Evolutionary conservation across 495 filamentous ascomycete species (phyloP), one percentile per base, ranked within the genome.

Genomic region (Penicillium odoratum): DNA sequence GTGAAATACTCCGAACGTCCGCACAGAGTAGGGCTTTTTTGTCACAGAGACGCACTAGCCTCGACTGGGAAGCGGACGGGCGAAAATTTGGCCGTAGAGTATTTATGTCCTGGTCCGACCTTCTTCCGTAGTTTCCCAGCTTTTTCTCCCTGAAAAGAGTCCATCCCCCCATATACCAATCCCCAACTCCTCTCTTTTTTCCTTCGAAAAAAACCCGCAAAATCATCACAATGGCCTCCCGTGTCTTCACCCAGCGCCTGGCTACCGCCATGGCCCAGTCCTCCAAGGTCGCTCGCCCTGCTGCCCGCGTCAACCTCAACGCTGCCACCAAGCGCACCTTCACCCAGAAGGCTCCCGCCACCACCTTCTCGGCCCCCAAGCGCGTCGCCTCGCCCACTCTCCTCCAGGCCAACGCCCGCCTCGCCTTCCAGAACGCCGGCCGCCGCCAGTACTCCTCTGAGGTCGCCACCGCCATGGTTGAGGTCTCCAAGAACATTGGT

Each of bases 401-500:
- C 72, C 73, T 86, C 65, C 83, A 82, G 61, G 83, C 80, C 75
- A 81, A 81, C 76, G 81, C 79, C 70, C 85, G 85, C 75, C 77
- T 82, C 74, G 82, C 81, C 65, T 85, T 89, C 78, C 77, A 79
- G 74, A 61, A 69, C 64, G 74, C 76, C 70, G 74, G 76, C 61
- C 81, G 82, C 76, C 87, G 86, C 69, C 81, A 85, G 66, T 91
- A 89, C 86, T 88, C 85, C 61, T 89, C 86, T 70, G 87, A 91
- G 83, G 86, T 91, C 78, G 87, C 87, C 77, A 75, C 84, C 74
- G 89, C 89, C 81, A 88, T 93, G 85, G 88, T 92, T 68, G 85
- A 89, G 79, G 88, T 90, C 76, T 91, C 88, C 74, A 87, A 91
- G 83, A 92, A 91, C 84, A 74, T 90, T 64, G 89, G 89, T 82